Evolutionary conservation across 2,329 filamentous ascomycete species (phyloP).

Genomic region (Epichloe glyceriae): DNA sequence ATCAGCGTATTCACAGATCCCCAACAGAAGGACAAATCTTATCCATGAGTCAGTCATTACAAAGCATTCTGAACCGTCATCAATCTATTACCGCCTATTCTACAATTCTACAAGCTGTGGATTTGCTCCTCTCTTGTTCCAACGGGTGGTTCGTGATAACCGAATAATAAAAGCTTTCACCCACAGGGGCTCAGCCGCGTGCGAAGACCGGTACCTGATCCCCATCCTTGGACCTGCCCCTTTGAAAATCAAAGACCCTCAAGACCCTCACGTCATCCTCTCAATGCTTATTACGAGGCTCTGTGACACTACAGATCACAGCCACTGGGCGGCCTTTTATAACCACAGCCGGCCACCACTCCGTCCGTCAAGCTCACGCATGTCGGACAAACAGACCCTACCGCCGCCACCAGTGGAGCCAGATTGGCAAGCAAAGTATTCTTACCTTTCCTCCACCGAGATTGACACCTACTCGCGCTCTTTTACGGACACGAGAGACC

Average conservation of each 20-base stretch:
- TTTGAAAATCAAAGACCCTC: neutral
- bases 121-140: neutral
- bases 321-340: slow-evolving; percentile 41
- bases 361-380: slow-evolving; percentile 36
- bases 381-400: slow-evolving; percentile 43
- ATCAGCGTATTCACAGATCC: neutral
- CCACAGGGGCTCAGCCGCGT: neutral
- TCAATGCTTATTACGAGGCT: slow-evolving; percentile 7
- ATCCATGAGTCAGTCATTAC: neutral
- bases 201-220: neutral
- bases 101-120: neutral
- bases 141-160: neutral
- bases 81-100: neutral
- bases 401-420: slow-evolving; percentile 39
- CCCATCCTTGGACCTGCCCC: neutral
- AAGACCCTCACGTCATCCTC: neutral
- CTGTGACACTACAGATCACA: slow-evolving; percentile 29
- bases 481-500: slow-evolving; percentile 22
- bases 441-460: slow-evolving; percentile 33
- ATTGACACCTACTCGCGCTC: slow-evolving; percentile 31
- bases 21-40: neutral
- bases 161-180: neutral
- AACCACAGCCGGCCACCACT: slow-evolving; percentile 36
- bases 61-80: neutral
- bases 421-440: slow-evolving; percentile 44